Conservation (phyloP, 2,329 filamentous ascomycete species). For the Trichoderma atrobrunneum region DNA sequence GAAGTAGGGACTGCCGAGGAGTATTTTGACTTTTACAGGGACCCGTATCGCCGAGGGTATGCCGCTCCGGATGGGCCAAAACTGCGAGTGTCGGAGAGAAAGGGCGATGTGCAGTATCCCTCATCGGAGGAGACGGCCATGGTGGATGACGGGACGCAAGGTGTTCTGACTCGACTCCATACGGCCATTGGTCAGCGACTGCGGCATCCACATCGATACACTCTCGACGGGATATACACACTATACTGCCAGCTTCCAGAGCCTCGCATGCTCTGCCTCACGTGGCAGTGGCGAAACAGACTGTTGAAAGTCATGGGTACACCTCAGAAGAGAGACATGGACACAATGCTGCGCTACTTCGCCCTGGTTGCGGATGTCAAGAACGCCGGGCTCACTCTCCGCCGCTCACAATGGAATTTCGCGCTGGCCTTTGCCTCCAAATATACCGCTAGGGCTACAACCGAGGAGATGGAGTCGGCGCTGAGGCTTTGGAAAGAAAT, state of each 20-base stretch:
- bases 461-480: conserved; percentile 57
- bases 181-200: conserved; percentile 41
- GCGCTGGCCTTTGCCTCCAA: conserved; percentile 77
- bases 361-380: conserved; percentile 81
- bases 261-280: conserved; percentile 50
- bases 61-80: conserved; percentile 49
- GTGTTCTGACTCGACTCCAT: conserved; percentile 40
- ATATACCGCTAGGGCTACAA: conserved; percentile 61
- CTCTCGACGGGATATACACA: conserved; percentile 47
- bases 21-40: conserved; percentile 49
- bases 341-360: conserved; percentile 77
- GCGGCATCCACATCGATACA: conserved; percentile 39
- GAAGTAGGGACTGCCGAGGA: conserved; percentile 50
- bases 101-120: conserved; percentile 49
- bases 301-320: conserved; percentile 68
- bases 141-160: conserved; percentile 35
- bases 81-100: conserved; percentile 49
- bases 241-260: conserved; percentile 51
- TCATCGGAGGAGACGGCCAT: conserved; percentile 39
- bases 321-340: conserved; percentile 53
- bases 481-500: conserved; percentile 85
- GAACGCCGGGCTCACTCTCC: conserved; percentile 66
- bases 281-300: conserved; percentile 53
- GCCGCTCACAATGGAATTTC: conserved; percentile 72
- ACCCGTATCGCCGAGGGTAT: conserved; percentile 55